Evolutionary conservation across 371 early-diverging fungal species (phyloP).

Genomic region (Circinella umbellata): DNA sequence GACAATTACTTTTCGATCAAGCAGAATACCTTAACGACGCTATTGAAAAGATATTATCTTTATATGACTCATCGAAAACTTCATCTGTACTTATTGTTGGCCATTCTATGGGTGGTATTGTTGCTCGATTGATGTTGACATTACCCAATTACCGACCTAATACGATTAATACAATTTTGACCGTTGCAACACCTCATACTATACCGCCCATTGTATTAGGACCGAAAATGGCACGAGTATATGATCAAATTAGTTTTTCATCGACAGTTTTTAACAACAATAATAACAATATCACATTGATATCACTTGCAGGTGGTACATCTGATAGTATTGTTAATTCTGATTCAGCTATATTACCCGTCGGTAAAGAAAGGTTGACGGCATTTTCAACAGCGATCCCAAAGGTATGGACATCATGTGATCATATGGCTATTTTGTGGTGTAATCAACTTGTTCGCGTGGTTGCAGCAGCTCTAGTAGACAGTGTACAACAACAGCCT

Average conservation of each 20-base stretch:
- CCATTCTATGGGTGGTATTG: conserved; percentile 97
- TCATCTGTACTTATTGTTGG: conserved; percentile 83
- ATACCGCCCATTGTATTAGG: conserved; percentile 81
- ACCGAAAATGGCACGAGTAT: conserved; percentile 58
- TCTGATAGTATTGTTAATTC: conserved; percentile 84
- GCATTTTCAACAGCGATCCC: conserved; percentile 80
- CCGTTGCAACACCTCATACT: conserved; percentile 90
- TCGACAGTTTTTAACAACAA: background rate
- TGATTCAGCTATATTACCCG: conserved; percentile 68
- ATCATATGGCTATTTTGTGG: conserved; percentile 93
- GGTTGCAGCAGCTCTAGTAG: conserved; percentile 56
- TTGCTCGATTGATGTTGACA: conserved; percentile 79
- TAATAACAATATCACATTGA: conserved; percentile 54
- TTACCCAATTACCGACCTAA: conserved; percentile 67
- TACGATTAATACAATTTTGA: conserved; percentile 81
- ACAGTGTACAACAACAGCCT: conserved; percentile 50
- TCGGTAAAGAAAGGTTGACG: conserved; percentile 64
- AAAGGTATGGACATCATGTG: conserved; percentile 86
- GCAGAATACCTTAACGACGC: conserved; percentile 87
- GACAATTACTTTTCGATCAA: conserved; percentile 80
- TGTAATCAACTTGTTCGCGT: conserved; percentile 84
- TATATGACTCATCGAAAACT: conserved; percentile 58
- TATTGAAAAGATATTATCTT: conserved; percentile 76
- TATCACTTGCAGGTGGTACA: conserved; percentile 91
- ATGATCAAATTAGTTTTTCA: conserved; percentile 45